phyloP scores from a whole-genome alignment of 2,329 filamentous ascomycete genomes.

The Colletotrichum cereale region DNA sequence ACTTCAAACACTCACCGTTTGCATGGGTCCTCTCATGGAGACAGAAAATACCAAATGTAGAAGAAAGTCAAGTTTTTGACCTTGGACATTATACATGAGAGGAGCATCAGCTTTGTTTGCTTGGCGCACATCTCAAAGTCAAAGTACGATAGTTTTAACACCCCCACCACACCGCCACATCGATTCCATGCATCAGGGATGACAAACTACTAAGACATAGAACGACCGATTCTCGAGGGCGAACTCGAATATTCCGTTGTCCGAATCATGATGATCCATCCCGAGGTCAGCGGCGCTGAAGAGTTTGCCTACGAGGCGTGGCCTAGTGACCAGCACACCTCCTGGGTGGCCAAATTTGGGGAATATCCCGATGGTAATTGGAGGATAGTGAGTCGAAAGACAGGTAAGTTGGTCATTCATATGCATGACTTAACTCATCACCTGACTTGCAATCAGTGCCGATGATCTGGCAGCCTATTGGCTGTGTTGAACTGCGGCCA shows the following conservation, averaged over 20 bases:
- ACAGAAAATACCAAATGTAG: background rate
- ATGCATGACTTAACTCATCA: background rate
- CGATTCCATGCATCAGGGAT: background rate
- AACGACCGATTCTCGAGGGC: background rate
- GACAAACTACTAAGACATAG: background rate
- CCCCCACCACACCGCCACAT: background rate
- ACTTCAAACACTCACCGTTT: background rate
- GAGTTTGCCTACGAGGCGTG: background rate
- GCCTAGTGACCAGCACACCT: background rate
- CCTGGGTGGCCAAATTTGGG: background rate
- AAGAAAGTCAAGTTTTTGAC: background rate
- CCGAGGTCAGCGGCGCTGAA: background rate
- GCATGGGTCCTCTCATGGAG: conserved; percentile 2
- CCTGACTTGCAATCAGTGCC: background rate
- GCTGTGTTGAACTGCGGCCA: background rate
- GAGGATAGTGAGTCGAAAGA: background rate
- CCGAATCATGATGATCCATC: background rate
- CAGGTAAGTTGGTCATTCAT: background rate
- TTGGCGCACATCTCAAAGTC: background rate
- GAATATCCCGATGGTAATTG: background rate
- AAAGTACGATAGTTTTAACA: background rate
- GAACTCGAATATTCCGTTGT: background rate
- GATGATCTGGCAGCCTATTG: background rate
- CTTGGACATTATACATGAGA: background rate
- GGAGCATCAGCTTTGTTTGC: background rate